Base-by-base conservation (phyloP, 345 rosid species). In the Sisymbrium irio region DNA sequence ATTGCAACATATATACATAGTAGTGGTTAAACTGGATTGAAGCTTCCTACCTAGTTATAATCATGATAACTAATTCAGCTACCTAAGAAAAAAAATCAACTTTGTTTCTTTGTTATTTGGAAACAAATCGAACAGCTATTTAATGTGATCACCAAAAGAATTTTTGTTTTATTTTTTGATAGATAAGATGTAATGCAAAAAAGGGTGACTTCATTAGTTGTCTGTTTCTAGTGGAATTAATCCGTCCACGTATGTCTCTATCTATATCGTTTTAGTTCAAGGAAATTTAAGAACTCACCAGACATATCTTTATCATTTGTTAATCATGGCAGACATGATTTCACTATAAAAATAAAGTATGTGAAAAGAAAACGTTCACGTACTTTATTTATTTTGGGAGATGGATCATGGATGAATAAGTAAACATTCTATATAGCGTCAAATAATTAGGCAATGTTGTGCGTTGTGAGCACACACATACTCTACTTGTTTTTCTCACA, bases 161-260 rank as follows among this genome's bases (percentile, higher is more conserved):
- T 47, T 11, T 12, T 22, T 22, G 3, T 3, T 22, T 1, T 22
- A 22, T 10, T 39, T 11, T 39, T 12, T 12, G 5, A 12, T 39
- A 19, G 54, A 49, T 20, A 12, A 11, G 20, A 49, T 49, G 30
- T 20, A 49, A 47, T 10, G 30, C 54, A 19, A 49, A 49, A 20
- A 49, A 2, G n/a, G 7, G 13, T 20, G 39, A 55, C 15, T 55
- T 30, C 17, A 17, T 30, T 30, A 46, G 30, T 64, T 19, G 17
- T 64, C n/a, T 65, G 14, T 35, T 11, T 49, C 46, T 65, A 20
- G 62, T 67, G 61, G 53, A 67, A 27, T 27, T 27, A 27, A 53
- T 27, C 62, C 39, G 53, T 27, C 62, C 50, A 67, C 62, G 60
- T 39, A 51, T 25, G 39, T 53, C 37, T 50, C 51, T 51, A 67